Percentiles rank a stretch among this genome's conserved stretches.
These are phyloP conservation scores for Ascochyta lentis DNA, from an alignment of 2,329 filamentous ascomycete species.

Conservation along the genomic window DNA sequence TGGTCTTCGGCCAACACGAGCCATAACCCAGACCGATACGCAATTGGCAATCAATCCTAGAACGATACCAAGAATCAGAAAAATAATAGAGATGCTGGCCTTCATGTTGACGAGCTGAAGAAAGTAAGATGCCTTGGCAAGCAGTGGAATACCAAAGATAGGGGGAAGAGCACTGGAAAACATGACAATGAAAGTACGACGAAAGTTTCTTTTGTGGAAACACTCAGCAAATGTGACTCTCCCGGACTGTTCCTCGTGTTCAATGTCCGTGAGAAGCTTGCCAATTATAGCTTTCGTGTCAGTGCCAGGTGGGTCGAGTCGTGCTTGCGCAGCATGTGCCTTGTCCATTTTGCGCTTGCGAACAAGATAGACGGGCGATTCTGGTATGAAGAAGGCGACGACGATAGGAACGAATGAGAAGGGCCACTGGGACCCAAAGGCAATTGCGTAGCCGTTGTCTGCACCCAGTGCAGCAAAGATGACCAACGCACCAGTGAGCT, in stretches of 20 bases:
- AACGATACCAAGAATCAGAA: slow-evolving; percentile 56
- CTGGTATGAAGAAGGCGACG: slow-evolving; percentile 56
- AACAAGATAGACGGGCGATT: slow-evolving; percentile 59
- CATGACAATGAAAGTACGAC: slow-evolving; percentile 48
- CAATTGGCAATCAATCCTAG: slow-evolving; percentile 56
- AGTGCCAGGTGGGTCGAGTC: slow-evolving; percentile 54
- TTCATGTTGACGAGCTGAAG: slow-evolving; percentile 44
- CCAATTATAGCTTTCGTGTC: slow-evolving; percentile 44
- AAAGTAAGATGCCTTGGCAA: slow-evolving; percentile 47
- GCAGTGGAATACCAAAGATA: slow-evolving; percentile 45
- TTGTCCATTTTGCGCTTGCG: slow-evolving; percentile 50
- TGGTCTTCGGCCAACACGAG: slow-evolving; percentile 50
- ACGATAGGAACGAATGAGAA: slow-evolving; percentile 54
- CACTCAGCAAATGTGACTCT: slow-evolving; percentile 42
- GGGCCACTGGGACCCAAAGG: slow-evolving; percentile 55
- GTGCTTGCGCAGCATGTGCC: slow-evolving; percentile 56
- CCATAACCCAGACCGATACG: slow-evolving; percentile 54
- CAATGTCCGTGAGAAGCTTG: slow-evolving; percentile 31
- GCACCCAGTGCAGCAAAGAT: slow-evolving; percentile 46
- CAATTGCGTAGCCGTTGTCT: slow-evolving; percentile 49
- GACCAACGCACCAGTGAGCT: slow-evolving; percentile 53
- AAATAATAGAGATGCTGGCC: slow-evolving; percentile 46
- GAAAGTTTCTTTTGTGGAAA: slow-evolving; percentile 45
- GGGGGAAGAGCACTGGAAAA: slow-evolving; percentile 42
- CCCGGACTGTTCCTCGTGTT: slow-evolving; percentile 32